phyloP scores from a whole-genome alignment of 148 eudicot species.

The Persicaria tinctoria region DNA sequence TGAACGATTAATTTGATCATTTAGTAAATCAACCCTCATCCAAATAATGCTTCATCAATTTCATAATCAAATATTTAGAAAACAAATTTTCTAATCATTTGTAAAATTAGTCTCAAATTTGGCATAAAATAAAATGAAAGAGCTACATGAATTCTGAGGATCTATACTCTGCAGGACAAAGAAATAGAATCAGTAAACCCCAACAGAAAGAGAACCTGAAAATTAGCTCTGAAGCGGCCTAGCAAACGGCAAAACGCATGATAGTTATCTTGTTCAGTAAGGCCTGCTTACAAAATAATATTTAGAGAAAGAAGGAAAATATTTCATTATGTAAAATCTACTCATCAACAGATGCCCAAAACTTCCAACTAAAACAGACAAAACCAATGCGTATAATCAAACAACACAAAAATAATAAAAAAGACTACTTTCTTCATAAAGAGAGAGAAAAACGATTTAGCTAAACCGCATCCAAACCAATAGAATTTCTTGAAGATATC shows the following conservation, averaged over 20 bases:
- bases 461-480: not conserved
- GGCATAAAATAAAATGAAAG: too few species aligned
- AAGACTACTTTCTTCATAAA: not conserved
- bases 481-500: not conserved
- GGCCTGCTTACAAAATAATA: conserved; percentile 42
- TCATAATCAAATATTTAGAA: too few species aligned
- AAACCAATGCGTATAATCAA: not conserved
- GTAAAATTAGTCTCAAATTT: too few species aligned
- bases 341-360: not conserved
- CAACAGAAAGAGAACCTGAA: too few species aligned
- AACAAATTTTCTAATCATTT: too few species aligned
- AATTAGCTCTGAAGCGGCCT: conserved; percentile 50
- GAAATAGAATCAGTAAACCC: too few species aligned
- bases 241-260: conserved; percentile 94
- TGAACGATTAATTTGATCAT: not conserved
- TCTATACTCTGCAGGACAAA: too few species aligned
- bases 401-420: not conserved
- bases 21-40: not conserved
- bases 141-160: too few species aligned
- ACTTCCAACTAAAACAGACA: not conserved
- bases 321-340: not conserved
- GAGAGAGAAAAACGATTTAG: not conserved
- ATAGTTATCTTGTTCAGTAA: conserved; percentile 91
- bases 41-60: not conserved
- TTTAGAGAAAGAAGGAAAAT: not conserved